phyloP scores from a whole-genome alignment of 1,284 basidiomycete genomes.

The Spongispora temasekensis region DNA sequence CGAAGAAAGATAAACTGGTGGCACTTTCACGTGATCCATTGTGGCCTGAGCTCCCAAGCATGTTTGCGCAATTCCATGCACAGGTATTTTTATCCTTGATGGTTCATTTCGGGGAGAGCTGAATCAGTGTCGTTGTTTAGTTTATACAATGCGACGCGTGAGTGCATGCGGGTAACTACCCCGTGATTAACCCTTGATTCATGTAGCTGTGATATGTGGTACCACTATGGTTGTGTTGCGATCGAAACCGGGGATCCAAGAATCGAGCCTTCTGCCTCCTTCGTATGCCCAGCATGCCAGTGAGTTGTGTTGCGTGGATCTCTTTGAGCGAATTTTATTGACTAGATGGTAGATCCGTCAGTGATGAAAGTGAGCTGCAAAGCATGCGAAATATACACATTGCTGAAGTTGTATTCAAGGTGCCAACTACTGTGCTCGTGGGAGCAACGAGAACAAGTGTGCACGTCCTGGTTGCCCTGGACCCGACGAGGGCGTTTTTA shows the following conservation, averaged over 20 bases:
- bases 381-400: background rate
- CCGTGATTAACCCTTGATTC: background rate
- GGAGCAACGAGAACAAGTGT: slow-evolving; percentile 16
- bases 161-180: slow-evolving; percentile 1
- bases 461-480: slow-evolving; percentile 29
- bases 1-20: slow-evolving; percentile 1
- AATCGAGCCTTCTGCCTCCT: slow-evolving; percentile 21
- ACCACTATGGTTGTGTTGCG: slow-evolving; percentile 38
- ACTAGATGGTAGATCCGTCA: slow-evolving; percentile 7
- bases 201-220: slow-evolving; percentile 39
- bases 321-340: background rate
- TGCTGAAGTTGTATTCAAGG: slow-evolving; percentile 8
- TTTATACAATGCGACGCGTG: slow-evolving; percentile 37
- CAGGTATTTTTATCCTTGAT: slow-evolving; percentile 20
- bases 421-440: slow-evolving; percentile 9
- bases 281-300: slow-evolving; percentile 34
- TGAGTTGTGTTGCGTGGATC: slow-evolving; percentile 12
- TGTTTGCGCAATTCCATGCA: slow-evolving; percentile 21
- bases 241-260: slow-evolving; percentile 29
- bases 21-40: background rate
- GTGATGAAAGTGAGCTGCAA: slow-evolving; percentile 17
- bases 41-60: slow-evolving; percentile 21
- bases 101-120: background rate
- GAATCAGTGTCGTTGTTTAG: slow-evolving; percentile 11
- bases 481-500: slow-evolving; percentile 21